Base-by-base conservation (phyloP, 1,139 yeast species). In the Kodamaea arcana region DNA sequence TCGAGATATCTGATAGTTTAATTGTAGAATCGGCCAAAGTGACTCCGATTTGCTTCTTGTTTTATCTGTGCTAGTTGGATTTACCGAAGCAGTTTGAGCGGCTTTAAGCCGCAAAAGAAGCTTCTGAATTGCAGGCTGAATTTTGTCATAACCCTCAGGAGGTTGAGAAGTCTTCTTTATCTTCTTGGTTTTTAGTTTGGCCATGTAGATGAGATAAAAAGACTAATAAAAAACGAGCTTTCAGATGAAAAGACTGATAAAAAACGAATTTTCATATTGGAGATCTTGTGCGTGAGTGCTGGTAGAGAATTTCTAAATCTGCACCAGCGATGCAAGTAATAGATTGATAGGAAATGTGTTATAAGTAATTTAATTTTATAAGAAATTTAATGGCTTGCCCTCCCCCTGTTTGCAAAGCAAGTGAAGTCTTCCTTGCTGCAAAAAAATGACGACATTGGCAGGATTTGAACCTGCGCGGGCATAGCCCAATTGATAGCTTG, bases 131-230 rank as follows among this genome's bases (percentile, higher is more conserved):
- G 90, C 80, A 1, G 85, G 81, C 45, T 79, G 78, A n/a, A 87
- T 72, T 43, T 79, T 80, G 2, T 70, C 72, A 52, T 73, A 87
- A 3, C 94, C 96, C n/a, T 70, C 78, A 0, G 96, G 95, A 0
- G 92, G 78, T 3, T 47, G 44, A 6, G 46, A 45, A 13, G 39
- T 36, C 37, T 40, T 43, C 39, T 45, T 46, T 31, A 46, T 36
- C 33, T 40, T 36, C 26, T 39, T 31, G 6, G 37, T 29, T 17
- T 29, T 36, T 10, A 37, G n/a, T 27, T 44, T 45, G 13, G 46
- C 41, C 49, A 45, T 45, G 12, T 8, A 26, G 29, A 8, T 13
- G 6, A 11, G 12, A 24, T 7, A 8, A 3, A 4, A 12, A 24
- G 20, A n/a, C n/a, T n/a, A n/a, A n/a, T n/a, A n/a, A n/a, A n/a